Evolutionary conservation across 768 basidiomycete species (phyloP).

Genomic region (Boletus speciosus): DNA sequence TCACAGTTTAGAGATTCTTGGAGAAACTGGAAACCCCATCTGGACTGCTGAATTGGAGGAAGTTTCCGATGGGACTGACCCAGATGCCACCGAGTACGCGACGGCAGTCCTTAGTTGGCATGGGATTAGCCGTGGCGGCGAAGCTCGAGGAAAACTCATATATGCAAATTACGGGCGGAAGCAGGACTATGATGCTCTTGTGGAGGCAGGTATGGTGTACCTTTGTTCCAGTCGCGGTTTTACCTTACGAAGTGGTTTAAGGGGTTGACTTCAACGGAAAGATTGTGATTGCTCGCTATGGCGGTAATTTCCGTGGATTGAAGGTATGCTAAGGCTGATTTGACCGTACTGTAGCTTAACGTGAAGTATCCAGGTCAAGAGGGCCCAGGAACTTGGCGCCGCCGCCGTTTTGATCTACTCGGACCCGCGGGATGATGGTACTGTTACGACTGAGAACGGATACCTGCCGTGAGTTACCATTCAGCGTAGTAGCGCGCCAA

Average conservation of each 20-base stretch:
- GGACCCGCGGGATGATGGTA: slow-evolving; percentile 86
- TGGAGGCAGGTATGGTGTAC: slow-evolving; percentile 39
- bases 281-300: slow-evolving; percentile 78
- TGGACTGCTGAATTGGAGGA: slow-evolving; percentile 69
- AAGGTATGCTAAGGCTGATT: slow-evolving; percentile 50
- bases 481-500: neutral
- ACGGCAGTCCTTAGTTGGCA: slow-evolving; percentile 65
- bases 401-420: slow-evolving; percentile 79
- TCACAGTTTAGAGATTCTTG: slow-evolving; percentile 52
- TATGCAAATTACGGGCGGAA: slow-evolving; percentile 59
- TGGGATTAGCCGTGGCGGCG: slow-evolving; percentile 64
- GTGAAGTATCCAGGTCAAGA: slow-evolving; percentile 58
- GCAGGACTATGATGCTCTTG: slow-evolving; percentile 61
- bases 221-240: neutral
- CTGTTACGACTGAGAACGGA: slow-evolving; percentile 72
- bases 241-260: slow-evolving; percentile 15
- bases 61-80: slow-evolving; percentile 60
- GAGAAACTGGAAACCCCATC: slow-evolving; percentile 43
- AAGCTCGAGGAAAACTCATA: slow-evolving; percentile 56
- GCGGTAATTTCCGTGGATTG: slow-evolving; percentile 79
- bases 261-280: slow-evolving; percentile 72
- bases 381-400: slow-evolving; percentile 86
- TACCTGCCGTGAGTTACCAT: slow-evolving; percentile 49
- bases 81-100: slow-evolving; percentile 55
- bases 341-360: slow-evolving; percentile 6